Percentiles rank a stretch among this genome's conserved stretches.
phyloP scores from a whole-genome alignment of 257 asterid genomes.

The Forsythia suspensa region DNA sequence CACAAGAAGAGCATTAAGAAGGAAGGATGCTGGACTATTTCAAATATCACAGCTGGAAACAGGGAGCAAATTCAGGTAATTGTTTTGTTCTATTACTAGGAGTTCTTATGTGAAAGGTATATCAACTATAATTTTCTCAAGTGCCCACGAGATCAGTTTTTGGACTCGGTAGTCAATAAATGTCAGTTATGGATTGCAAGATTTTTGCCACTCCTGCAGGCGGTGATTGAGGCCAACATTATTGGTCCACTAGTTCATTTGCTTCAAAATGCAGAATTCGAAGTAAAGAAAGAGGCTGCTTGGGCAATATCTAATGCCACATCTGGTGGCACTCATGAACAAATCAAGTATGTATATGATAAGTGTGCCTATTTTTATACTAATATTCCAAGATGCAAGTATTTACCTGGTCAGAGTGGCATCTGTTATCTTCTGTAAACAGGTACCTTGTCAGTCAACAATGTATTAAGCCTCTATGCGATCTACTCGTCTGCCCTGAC shows the following conservation, averaged over 20 bases:
- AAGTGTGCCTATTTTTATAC: no score
- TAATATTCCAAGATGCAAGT: no score
- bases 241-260: slow-evolving; percentile 33
- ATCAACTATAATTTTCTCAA: background rate
- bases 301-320: slow-evolving; percentile 55
- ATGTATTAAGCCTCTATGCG: slow-evolving; percentile 48
- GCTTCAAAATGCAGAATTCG: slow-evolving; percentile 53
- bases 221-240: slow-evolving; percentile 38
- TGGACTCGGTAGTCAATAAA: background rate
- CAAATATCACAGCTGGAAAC: slow-evolving; percentile 49
- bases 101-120: background rate
- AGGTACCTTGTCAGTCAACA: slow-evolving; percentile 46
- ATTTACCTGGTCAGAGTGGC: background rate
- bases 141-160: background rate
- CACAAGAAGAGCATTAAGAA: slow-evolving; percentile 47
- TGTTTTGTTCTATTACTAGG: background rate
- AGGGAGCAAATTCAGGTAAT: slow-evolving; percentile 46
- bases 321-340: slow-evolving; percentile 51
- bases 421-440: background rate
- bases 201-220: slow-evolving; percentile 22
- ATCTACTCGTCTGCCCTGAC: slow-evolving; percentile 49
- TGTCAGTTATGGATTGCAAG: background rate
- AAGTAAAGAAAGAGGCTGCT: slow-evolving; percentile 50
- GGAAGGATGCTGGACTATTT: slow-evolving; percentile 55
- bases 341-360: slow-evolving; percentile 30